Evolutionary conservation across 73 alveolate genomes (phyloP), one percentile per base, ranked within the genome.

Genomic region (Durusdinium trenchii): DNA sequence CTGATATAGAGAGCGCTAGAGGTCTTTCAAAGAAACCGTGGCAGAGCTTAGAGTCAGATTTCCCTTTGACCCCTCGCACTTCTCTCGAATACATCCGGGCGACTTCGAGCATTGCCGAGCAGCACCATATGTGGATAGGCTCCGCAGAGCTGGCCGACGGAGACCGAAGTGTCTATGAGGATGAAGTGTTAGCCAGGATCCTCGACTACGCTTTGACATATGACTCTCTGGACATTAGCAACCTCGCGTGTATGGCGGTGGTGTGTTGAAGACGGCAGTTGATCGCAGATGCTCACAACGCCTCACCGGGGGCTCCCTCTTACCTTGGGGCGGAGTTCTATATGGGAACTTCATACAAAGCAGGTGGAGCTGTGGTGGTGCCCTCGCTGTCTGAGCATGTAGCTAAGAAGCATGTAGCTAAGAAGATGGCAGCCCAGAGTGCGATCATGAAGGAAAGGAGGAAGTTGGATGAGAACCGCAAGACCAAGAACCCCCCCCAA

Each of bases 11-110:
- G 79, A 51, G 61, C 16, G 95, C 0, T 57, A 40, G 12, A 43
- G 95, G 26, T 3, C 61, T 81, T 85, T 85, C 32, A 14, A 81
- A 7, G 95, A 85, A 23, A 40, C 75, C 14, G 95, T 85, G n/a
- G 36, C 51, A 28, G 61, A 85, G 52, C 40, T 85, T 51, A 54
- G 54, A 42, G 36, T 12, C 46, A 3, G 92, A 81, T 38, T 81
- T 81, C 28, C 92, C 92, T 10, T 26, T 81, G 35, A 36, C 45
- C 48, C 92, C 92, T 0, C 71, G 92, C 1, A 81, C 92, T 5
- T 5, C 48, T 1, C 6, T 81, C 4, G 92, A 81, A 12, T 81
- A 81, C 36, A 35, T 81, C 1, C 32, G 71, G 5, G 92, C 87
- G 0, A 45, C 46, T 10, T 28, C 48, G 18, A 28, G 87, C 62